These are phyloP conservation scores for Hortaea werneckii DNA, from an alignment of 2,329 filamentous ascomycete species.

Conservation along the genomic window DNA sequence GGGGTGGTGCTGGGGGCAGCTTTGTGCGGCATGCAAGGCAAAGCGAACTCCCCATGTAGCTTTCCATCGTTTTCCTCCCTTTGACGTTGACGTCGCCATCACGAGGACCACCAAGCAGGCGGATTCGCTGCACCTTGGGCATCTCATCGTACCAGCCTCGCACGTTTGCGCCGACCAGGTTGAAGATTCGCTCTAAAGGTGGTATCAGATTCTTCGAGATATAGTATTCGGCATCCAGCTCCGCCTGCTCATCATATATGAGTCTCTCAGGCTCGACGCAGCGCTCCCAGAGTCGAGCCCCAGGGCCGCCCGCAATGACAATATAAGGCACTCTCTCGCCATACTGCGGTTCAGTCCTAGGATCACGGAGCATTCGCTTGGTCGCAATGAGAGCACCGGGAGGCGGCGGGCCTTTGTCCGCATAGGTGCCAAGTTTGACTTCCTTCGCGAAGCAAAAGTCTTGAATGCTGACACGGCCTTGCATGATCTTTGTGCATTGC, in stretches of 20 bases:
- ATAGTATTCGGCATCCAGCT: conserved; percentile 92
- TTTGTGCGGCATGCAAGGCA: conserved; percentile 68
- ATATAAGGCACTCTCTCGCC: conserved; percentile 94
- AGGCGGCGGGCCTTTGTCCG: conserved; percentile 66
- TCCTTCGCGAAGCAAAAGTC: conserved; percentile 95
- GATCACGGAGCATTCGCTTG: conserved; percentile 75
- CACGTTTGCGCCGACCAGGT: conserved; percentile 86
- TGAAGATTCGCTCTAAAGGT: conserved; percentile 91
- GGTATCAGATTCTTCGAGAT: conserved; percentile 93
- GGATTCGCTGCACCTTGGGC: conserved; percentile 76
- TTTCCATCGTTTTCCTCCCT: conserved; percentile 65
- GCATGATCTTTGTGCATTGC: conserved; percentile 89
- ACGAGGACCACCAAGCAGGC: conserved; percentile 39
- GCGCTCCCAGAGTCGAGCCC: conserved; percentile 74
- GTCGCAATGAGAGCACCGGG: conserved; percentile 84
- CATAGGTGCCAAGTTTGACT: conserved; percentile 82
- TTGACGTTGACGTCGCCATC: conserved; percentile 18
- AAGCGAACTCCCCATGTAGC: conserved; percentile 73
- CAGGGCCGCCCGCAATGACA: conserved; percentile 78
- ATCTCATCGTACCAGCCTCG: conserved; percentile 91
- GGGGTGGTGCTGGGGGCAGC: conserved; percentile 32
- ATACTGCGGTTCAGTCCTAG: conserved; percentile 81
- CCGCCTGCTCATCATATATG: conserved; percentile 62
- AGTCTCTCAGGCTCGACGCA: conserved; percentile 82
- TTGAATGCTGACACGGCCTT: conserved; percentile 74